phyloP scores from a whole-genome alignment of 2,329 filamentous ascomycete species.

The Hyphodiscus sp. region DNA sequence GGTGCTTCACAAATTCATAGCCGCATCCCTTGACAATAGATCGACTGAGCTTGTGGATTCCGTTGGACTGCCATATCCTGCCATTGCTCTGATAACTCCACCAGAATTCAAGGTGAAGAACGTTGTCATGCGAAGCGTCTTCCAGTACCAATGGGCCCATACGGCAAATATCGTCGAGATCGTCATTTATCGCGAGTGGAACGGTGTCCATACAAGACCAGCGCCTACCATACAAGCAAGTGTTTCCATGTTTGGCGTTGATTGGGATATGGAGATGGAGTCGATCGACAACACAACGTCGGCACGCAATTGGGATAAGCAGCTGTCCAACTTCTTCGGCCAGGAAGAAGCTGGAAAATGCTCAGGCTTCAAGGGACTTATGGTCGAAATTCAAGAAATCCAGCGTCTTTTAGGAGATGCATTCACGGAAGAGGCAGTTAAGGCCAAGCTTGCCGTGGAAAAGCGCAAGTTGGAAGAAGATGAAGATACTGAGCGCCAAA shows the following conservation, averaged over 20 bases:
- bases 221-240: slow-evolving; percentile 20
- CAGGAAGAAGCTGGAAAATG: slow-evolving; percentile 10
- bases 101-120: slow-evolving; percentile 13
- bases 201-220: slow-evolving; percentile 10
- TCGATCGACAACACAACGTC: slow-evolving; percentile 17
- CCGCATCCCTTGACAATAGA: slow-evolving; percentile 13
- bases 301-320: slow-evolving; percentile 18
- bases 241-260: slow-evolving; percentile 24
- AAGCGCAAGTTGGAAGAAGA: too few relatives aligned
- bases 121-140: slow-evolving; percentile 21
- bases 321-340: slow-evolving; percentile 22
- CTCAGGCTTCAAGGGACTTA: neutral
- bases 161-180: slow-evolving; percentile 26
- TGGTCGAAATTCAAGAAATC: neutral
- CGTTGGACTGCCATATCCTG: slow-evolving; percentile 22
- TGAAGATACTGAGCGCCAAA: too few relatives aligned
- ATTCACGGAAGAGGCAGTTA: too few relatives aligned
- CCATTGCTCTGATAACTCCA: slow-evolving; percentile 9
- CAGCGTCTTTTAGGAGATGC: slow-evolving; percentile 1
- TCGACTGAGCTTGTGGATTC: slow-evolving; percentile 16
- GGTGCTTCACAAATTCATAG: slow-evolving; percentile 15
- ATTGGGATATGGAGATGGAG: slow-evolving; percentile 26
- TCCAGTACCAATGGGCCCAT: slow-evolving; percentile 18
- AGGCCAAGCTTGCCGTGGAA: too few relatives aligned
- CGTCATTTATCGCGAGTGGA: slow-evolving; percentile 26